A percentile compares a stretch with the other conserved stretches of the same genome.
These are phyloP conservation scores for Exophiala dermatitidis DNA, from an alignment of 2,329 filamentous ascomycete species.

Conservation along the genomic window DNA sequence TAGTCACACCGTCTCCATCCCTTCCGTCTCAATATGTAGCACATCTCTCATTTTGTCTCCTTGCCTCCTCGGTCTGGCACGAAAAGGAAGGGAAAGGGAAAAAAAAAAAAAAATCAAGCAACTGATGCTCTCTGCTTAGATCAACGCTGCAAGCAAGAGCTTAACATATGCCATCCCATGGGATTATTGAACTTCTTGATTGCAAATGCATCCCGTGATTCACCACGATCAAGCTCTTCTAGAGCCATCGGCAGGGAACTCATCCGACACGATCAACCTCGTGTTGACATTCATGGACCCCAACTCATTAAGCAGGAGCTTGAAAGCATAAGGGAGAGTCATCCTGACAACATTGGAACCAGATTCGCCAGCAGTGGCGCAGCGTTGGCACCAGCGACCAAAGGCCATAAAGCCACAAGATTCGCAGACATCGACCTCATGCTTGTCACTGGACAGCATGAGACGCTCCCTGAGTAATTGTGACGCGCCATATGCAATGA, in stretches of 20 bases:
- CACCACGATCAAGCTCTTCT: constrained; percentile 11
- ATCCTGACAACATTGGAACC: constrained; percentile 80
- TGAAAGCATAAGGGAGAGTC: constrained; percentile 96
- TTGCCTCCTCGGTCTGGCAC: too few relatives aligned
- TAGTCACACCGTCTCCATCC: too few relatives aligned
- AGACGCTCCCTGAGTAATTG: constrained; percentile 86
- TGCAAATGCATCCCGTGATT: background rate
- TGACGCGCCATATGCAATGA: constrained; percentile 92
- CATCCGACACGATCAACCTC: constrained; percentile 79
- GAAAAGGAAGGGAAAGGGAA: too few relatives aligned
- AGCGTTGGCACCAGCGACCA: constrained; percentile 88
- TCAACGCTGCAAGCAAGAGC: too few relatives aligned
- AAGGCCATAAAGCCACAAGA: constrained; percentile 92
- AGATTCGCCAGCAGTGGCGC: constrained; percentile 51
- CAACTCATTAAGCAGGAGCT: constrained; percentile 89
- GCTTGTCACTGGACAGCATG: constrained; percentile 89
- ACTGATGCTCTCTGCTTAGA: too few relatives aligned
- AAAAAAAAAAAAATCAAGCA: too few relatives aligned
- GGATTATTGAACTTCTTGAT: background rate
- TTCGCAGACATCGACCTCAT: constrained; percentile 89
- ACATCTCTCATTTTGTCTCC: too few relatives aligned
- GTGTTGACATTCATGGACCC: constrained; percentile 99
- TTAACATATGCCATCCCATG: too few relatives aligned
- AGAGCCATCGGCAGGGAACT: constrained; percentile 59
- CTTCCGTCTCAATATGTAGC: too few relatives aligned